Base-by-base conservation (phyloP, 306 rosid genomes). In the Macrotyloma uniflorum region DNA sequence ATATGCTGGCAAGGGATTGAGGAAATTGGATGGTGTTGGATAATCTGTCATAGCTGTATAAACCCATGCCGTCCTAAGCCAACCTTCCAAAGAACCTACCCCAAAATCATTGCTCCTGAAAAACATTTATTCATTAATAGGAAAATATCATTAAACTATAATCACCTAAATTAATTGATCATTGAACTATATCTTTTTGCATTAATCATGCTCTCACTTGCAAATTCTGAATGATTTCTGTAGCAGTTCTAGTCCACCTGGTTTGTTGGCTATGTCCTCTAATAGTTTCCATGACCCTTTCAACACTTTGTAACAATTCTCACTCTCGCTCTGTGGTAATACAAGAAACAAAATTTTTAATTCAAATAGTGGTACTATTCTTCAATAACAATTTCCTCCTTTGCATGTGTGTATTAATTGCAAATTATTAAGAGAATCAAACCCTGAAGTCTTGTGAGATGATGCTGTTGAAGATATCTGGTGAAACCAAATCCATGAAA, bases 1-100 rank as follows among this genome's bases (percentile, higher is more conserved):
- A 77, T 86, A 88, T 55, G 97, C 91, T 11, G 98, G 98, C 82
- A 94, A 16, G 1, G 97, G 93, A 59, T 2, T 85, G 0, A 94
- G 1, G 75, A 94, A 94, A 83, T 86, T 89, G 24, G 92, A 83
- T 32, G 98, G 89, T n/a, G 97, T 89, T 0, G 98, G 98, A 86
- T 94, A 94, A 86, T 94, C 98, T 0, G 92, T 89, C 97, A 94
- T 94, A 35, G 97, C 86, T 3, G 97, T 83, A 77, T 76, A 87
- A 9, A n/a, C 0, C 18, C 3, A 88, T 0, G 97, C 95, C 0
- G 86, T 22, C 0, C 0, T 1, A 11, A 94, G 83, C 98, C 98
- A 94, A 47, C 9, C 6, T 70, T 33, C 23, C 75, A 94, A 58
- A 65, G 59, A 16, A 8, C 0, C 36, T 40, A 45, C 20, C 28